A percentile compares a stretch with the other conserved stretches of the same genome.
These are phyloP conservation scores for Aspergillus glaucus DNA, from an alignment of 2,329 filamentous ascomycete species.

Conservation along the genomic window DNA sequence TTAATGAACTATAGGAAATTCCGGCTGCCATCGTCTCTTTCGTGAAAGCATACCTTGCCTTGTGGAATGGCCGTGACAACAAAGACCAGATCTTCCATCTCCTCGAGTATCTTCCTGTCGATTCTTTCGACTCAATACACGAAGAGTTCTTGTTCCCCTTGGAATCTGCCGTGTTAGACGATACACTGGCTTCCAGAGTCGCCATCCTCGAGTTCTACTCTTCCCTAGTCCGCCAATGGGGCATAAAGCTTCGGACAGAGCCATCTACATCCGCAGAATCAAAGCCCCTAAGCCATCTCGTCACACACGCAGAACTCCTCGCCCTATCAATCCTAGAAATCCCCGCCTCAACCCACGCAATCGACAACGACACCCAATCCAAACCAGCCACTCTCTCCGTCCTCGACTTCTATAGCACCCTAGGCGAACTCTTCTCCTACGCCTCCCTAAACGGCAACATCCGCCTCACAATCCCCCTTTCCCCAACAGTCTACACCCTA, in stretches of 20 bases:
- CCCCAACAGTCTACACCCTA: constrained; percentile 63
- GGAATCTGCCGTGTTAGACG: constrained; percentile 36
- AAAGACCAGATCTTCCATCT: constrained; percentile 36
- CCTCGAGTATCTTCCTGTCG: constrained; percentile 27
- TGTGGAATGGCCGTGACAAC: constrained; percentile 58
- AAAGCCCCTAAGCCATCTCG: constrained; percentile 35
- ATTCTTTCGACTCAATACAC: constrained; percentile 29
- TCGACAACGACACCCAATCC: constrained; percentile 1
- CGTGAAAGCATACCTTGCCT: constrained; percentile 46
- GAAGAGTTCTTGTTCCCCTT: constrained; percentile 30
- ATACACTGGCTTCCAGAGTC: constrained; percentile 46
- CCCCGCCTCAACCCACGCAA: constrained; percentile 30
- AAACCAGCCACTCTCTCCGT: constrained; percentile 45
- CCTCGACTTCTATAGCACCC: constrained; percentile 64
- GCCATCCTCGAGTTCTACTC: constrained; percentile 63
- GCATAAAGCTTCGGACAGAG: constrained; percentile 26
- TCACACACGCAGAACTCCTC: constrained; percentile 49
- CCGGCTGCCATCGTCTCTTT: constrained; percentile 28
- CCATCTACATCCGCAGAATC: constrained; percentile 22
- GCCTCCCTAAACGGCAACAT: constrained; percentile 48
- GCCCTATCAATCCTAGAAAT: constrained; percentile 55
- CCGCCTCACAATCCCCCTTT: constrained; percentile 62
- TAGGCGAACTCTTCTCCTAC: constrained; percentile 52
- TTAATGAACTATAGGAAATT: constrained; percentile 22
- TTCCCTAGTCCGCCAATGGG: constrained; percentile 54